Percentiles rank a stretch among this genome's conserved stretches.
These are phyloP conservation scores for Drechslerella stenobrocha DNA, from an alignment of 2,329 filamentous ascomycete genomes.

Conservation along the genomic window DNA sequence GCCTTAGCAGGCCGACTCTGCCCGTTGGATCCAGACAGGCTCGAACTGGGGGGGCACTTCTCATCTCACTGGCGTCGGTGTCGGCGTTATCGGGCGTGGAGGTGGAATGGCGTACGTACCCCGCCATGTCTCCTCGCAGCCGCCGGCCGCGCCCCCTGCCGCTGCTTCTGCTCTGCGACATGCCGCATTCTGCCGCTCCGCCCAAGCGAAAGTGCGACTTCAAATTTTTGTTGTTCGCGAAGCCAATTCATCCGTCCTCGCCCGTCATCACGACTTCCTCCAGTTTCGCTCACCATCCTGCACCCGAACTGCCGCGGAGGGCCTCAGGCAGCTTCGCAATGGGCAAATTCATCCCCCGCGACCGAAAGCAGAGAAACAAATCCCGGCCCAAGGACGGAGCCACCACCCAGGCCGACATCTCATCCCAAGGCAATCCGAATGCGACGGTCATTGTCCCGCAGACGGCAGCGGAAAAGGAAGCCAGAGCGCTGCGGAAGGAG, in stretches of 20 bases:
- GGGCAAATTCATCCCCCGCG: slow-evolving; percentile 45
- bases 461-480: slow-evolving; percentile 40
- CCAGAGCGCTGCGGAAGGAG: slow-evolving; percentile 33
- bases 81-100: slow-evolving; percentile 9
- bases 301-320: background rate
- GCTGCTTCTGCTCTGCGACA: slow-evolving; percentile 14
- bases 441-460: slow-evolving; percentile 34
- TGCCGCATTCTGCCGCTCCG: slow-evolving; percentile 18
- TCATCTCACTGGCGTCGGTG: no score
- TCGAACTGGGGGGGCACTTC: no score
- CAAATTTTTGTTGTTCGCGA: slow-evolving; percentile 39
- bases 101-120: no score
- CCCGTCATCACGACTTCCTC: background rate
- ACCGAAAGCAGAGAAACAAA: slow-evolving; percentile 47
- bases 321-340: slow-evolving; percentile 17
- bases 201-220: slow-evolving; percentile 32
- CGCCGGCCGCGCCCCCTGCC: slow-evolving; percentile 1
- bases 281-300: background rate
- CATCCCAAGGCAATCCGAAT: slow-evolving; percentile 35
- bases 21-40: no score
- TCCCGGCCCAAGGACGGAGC: slow-evolving; percentile 24
- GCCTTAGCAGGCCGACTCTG: no score
- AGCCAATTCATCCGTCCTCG: slow-evolving; percentile 10
- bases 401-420: slow-evolving; percentile 20
- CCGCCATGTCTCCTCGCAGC: slow-evolving; percentile 1